Conservation (phyloP, 805 yeast species). For the Kodamaea sagamina region DNA sequence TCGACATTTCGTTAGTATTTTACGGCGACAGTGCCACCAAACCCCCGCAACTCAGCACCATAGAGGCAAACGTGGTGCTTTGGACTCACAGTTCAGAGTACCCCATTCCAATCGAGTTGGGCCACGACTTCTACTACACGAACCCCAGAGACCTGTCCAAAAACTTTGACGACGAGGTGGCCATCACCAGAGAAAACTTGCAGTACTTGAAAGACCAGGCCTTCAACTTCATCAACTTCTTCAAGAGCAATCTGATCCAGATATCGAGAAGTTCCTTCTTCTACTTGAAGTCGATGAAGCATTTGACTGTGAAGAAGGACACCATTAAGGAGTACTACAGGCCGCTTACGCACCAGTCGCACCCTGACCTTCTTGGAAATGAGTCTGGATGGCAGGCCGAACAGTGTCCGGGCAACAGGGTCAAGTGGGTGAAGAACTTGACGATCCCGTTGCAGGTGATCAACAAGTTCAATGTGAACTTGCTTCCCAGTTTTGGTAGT, state of each 20-base stretch:
- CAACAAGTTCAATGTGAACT: conserved; percentile 48
- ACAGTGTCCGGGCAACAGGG: conserved; percentile 25
- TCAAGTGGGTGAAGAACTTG: conserved; percentile 34
- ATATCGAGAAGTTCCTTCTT: conserved; percentile 36
- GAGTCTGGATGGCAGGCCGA: conserved; percentile 32
- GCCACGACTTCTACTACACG: conserved; percentile 44
- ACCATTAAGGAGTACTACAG: conserved; percentile 40
- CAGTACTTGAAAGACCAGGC: conserved; percentile 37
- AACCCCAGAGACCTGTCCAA: conserved; percentile 17
- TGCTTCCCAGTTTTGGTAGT: conserved; percentile 63
- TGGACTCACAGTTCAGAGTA: conserved; percentile 45
- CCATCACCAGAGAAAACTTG: conserved; percentile 36
- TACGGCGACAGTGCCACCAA: conserved; percentile 22
- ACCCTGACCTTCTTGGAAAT: conserved; percentile 26
- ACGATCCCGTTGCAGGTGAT: conserved; percentile 43
- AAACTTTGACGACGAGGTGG: conserved; percentile 23
- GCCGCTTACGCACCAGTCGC: conserved; percentile 25
- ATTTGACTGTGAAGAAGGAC: conserved; percentile 42
- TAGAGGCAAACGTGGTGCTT: conserved; percentile 40
- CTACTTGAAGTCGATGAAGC: conserved; percentile 40
- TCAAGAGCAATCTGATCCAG: conserved; percentile 34
- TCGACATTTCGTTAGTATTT: conserved; percentile 33
- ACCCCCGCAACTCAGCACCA: conserved; percentile 37
- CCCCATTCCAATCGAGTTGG: conserved; percentile 41
- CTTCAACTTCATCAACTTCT: conserved; percentile 33